Percentiles rank a stretch among this genome's conserved stretches.
Evolutionary conservation across 208 protist species (phyloP).

Genomic region (Leishmania major): DNA sequence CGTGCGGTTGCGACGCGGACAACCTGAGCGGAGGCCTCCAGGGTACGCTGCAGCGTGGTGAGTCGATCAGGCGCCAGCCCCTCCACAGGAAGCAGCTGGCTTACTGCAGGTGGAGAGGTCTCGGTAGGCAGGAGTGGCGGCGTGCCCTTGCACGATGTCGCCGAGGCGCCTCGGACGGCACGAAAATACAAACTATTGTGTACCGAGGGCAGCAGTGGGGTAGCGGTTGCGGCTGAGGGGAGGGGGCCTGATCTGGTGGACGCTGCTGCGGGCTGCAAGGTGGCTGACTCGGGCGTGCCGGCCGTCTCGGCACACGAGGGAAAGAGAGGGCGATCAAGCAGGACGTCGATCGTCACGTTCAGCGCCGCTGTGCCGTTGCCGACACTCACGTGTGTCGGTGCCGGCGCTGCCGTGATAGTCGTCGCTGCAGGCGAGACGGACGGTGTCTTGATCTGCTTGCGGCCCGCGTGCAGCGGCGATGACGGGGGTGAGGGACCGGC

Average conservation of each 20-base stretch:
- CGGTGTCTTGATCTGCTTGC: background rate
- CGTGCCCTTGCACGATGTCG: background rate
- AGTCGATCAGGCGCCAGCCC: slow-evolving; percentile 13
- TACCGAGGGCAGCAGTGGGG: background rate
- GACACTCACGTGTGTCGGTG: background rate
- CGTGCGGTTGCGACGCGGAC: slow-evolving; percentile 10
- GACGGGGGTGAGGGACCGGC: background rate
- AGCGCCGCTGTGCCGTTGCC: background rate
- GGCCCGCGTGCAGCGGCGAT: background rate
- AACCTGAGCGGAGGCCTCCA: slow-evolving; percentile 18
- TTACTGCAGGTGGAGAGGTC: slow-evolving; percentile 1
- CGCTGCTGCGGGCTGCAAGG: background rate
- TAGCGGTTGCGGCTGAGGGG: background rate
- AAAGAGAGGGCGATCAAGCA: slow-evolving; percentile 22
- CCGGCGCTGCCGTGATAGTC: background rate
- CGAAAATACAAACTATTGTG: slow-evolving; percentile 28
- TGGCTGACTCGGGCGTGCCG: background rate
- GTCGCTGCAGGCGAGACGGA: background rate
- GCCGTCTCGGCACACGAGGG: background rate
- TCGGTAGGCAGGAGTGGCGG: background rate
- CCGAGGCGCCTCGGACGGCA: slow-evolving; percentile 5
- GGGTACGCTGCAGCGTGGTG: slow-evolving; percentile 11
- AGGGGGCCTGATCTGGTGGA: background rate
- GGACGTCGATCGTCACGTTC: slow-evolving; percentile 17
- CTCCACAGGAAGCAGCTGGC: slow-evolving; percentile 1